Conservation (phyloP, 2,329 filamentous ascomycete species). For the Calonectria henricotiae region DNA sequence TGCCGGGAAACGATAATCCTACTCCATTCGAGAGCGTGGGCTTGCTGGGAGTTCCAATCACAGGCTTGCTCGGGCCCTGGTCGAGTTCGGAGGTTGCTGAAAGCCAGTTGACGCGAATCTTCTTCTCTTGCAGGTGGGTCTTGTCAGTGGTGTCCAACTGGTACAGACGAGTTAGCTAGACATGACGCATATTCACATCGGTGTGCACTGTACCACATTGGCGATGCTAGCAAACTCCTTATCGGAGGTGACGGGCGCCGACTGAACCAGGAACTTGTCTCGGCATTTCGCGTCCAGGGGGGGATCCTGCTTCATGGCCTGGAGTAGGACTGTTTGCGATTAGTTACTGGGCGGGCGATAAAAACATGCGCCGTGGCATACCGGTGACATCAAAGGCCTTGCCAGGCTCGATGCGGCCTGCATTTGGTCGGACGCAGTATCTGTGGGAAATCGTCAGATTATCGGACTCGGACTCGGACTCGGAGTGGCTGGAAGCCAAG, state of each 20-base stretch:
- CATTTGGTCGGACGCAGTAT: slow-evolving; percentile 98
- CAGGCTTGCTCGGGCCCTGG: slow-evolving; percentile 46
- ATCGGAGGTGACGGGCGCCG: slow-evolving; percentile 85
- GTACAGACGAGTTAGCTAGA: slow-evolving; percentile 32
- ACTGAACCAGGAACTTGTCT: slow-evolving; percentile 98
- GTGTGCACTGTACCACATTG: slow-evolving; percentile 77
- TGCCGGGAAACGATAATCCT: slow-evolving; percentile 47
- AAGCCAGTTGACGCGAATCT: slow-evolving; percentile 94
- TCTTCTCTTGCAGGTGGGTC: slow-evolving; percentile 87
- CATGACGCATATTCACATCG: not conserved
- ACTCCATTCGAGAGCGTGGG: slow-evolving; percentile 61
- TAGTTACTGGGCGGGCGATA: slow-evolving; percentile 30
- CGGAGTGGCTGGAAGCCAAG: slow-evolving; percentile 40
- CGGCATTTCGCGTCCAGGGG: slow-evolving; percentile 89
- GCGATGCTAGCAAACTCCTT: slow-evolving; percentile 88
- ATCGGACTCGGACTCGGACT: too few species aligned
- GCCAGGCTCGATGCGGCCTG: slow-evolving; percentile 93
- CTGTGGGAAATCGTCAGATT: slow-evolving; percentile 65
- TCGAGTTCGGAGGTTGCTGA: slow-evolving; percentile 69
- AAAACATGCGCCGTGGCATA: slow-evolving; percentile 62
- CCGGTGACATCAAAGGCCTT: slow-evolving; percentile 93
- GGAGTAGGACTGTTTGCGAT: slow-evolving; percentile 81
- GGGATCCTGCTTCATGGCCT: slow-evolving; percentile 98
- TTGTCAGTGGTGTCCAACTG: slow-evolving; percentile 89
- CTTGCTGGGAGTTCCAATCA: slow-evolving; percentile 62